Base-by-base conservation (phyloP, 345 rosid species). In the Arabis hirsuta region DNA sequence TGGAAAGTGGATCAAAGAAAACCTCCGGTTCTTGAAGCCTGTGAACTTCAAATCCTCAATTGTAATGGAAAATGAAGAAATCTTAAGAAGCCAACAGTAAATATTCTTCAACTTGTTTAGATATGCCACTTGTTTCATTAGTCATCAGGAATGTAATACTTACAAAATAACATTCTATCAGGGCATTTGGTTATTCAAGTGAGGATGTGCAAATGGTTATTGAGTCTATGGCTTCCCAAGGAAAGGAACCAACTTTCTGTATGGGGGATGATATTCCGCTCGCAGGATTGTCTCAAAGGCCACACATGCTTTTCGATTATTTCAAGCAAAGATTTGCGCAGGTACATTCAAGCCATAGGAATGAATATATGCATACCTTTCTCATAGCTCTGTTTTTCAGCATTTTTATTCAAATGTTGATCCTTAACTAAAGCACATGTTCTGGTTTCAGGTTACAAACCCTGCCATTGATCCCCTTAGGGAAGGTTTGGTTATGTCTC, bases 141-240 rank as follows among this genome's bases (percentile, higher is more conserved):
- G 4, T 26, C 65, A 54, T 69, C 5, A 0, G 0, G 59, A 48
- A 22, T 3, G 26, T 69, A 55, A 48, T 54, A 11, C 55, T 70
- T 22, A 57, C 62, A 57, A 41, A 43, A 9, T 50, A 43, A 32
- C 20, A 57, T 55, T 8, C 57, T 39, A 10, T 55, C 82, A 95
- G 99, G 84, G 96, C 97, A 54, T 95, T 83, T 73, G 99, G 99
- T 71, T 95, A 91, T 78, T 95, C 99, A 54, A 95, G 99, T 64
- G 99, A 95, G 79, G 99, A 95, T 81, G 99, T 95, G 22, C 99
- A 95, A 80, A 95, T 95, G 99, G 86, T 95, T 76, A 95, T 95
- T 83, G 97, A 95, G 81, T 71, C 83, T 32, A 95, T 95, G 99
- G 97, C 99, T 73, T 69, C 96, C 4, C 96, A 95, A 81, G 99